Evolutionary conservation across 75 land plant species (phyloP).

Genomic region (Selaginella moellendorffii): DNA sequence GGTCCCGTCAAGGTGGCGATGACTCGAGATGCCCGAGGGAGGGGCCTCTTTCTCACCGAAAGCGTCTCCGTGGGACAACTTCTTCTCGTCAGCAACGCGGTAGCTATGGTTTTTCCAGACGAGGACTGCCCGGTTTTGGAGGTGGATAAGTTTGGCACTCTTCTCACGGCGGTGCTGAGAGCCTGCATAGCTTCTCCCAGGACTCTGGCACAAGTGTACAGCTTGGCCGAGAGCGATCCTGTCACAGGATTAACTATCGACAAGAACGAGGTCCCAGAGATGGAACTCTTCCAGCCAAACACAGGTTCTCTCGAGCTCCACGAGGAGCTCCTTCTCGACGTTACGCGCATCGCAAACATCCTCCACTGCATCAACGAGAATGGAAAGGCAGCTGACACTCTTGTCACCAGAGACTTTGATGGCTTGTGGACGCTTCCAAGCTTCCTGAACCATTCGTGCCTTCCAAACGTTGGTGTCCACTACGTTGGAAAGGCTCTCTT

Average conservation of each 20-base stretch:
- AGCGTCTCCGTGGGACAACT: slow-evolving; percentile 21
- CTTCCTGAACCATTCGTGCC: too few relatives aligned
- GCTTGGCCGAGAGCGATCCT: slow-evolving; percentile 4
- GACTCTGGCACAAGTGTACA: slow-evolving; percentile 12
- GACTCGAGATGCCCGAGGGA: slow-evolving; percentile 14
- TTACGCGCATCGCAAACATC: slow-evolving; percentile 7
- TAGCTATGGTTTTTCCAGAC: slow-evolving; percentile 11
- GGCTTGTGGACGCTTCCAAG: too few relatives aligned
- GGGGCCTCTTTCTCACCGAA: slow-evolving; percentile 18
- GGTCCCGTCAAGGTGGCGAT: slow-evolving; percentile 15
- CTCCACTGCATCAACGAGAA: slow-evolving; percentile 15
- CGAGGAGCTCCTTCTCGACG: background rate
- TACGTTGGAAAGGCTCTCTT: too few relatives aligned
- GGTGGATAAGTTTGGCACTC: background rate
- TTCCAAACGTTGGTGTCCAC: too few relatives aligned
- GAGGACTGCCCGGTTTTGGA: background rate
- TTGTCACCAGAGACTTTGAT: background rate
- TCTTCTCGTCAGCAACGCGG: slow-evolving; percentile 22
- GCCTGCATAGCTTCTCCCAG: slow-evolving; percentile 3
- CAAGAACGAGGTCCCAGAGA: background rate
- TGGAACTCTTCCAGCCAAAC: background rate
- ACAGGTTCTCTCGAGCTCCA: background rate
- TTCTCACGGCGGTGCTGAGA: slow-evolving; percentile 11
- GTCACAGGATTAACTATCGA: too few relatives aligned
- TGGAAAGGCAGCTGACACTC: background rate